Conservation (phyloP, 2,329 filamentous ascomycete species). For the Fusarium abutilonis region DNA sequence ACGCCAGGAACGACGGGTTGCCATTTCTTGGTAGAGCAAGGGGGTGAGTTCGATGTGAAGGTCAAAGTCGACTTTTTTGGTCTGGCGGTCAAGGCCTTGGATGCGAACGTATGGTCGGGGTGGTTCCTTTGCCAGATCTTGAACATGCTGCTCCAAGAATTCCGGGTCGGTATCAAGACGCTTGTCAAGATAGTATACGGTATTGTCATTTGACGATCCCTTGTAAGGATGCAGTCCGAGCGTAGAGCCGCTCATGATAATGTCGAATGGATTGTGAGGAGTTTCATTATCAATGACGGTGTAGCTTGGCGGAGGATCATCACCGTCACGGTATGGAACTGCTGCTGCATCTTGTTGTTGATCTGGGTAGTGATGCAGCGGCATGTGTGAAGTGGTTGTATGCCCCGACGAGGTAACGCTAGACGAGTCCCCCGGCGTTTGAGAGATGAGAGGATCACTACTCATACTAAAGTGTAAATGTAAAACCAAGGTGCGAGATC, state of each 20-base stretch:
- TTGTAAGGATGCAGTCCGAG: slow-evolving; percentile 44
- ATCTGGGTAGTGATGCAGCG: slow-evolving; percentile 39
- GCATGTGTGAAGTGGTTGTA: slow-evolving; percentile 33
- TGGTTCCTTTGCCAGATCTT: slow-evolving; percentile 56
- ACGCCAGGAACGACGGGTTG: slow-evolving; percentile 53
- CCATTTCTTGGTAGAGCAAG: slow-evolving; percentile 61
- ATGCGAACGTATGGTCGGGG: slow-evolving; percentile 64
- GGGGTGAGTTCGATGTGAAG: slow-evolving; percentile 67
- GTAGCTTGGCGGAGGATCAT: slow-evolving; percentile 37
- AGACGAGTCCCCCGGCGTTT: slow-evolving; percentile 23
- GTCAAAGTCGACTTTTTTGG: slow-evolving; percentile 63
- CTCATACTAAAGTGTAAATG: slow-evolving; percentile 13
- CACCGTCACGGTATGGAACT: slow-evolving; percentile 21
- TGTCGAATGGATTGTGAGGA: slow-evolving; percentile 26
- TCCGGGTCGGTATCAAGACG: slow-evolving; percentile 57
- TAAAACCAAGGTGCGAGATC: background rate
- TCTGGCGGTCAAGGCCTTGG: slow-evolving; percentile 53
- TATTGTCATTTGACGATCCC: slow-evolving; percentile 48
- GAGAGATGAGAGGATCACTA: slow-evolving; percentile 12
- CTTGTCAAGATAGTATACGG: slow-evolving; percentile 56
- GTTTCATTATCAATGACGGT: slow-evolving; percentile 35
- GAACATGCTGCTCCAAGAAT: slow-evolving; percentile 58
- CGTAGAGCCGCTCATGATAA: slow-evolving; percentile 26
- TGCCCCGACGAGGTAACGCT: slow-evolving; percentile 29
- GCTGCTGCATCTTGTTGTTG: slow-evolving; percentile 8